phyloP scores from a whole-genome alignment of 148 eudicot genomes.

The Fagopyrum homotropicum region DNA sequence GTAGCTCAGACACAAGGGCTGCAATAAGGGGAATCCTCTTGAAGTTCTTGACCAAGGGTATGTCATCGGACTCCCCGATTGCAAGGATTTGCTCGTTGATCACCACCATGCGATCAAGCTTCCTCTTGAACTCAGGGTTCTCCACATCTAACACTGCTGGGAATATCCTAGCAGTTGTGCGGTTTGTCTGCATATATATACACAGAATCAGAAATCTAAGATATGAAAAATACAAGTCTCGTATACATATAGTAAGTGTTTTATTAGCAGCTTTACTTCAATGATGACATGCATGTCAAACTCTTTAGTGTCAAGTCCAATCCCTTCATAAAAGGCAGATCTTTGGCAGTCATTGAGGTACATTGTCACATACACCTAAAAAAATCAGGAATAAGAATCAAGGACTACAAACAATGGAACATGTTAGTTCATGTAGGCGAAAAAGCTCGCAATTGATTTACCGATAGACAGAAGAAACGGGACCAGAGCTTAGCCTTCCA shows the following conservation, averaged over 20 bases:
- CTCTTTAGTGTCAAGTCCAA: constrained; percentile 87
- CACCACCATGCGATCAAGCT: constrained; percentile 85
- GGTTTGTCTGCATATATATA: constrained; percentile 64
- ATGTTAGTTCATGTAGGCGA: neutral
- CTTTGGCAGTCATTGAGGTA: constrained; percentile 96
- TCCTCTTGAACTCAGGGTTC: constrained; percentile 97
- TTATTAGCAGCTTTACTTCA: constrained; percentile 47
- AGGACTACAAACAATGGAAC: neutral
- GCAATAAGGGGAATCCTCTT: constrained; percentile 86
- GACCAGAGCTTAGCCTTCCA: constrained; percentile 99
- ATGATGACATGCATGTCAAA: constrained; percentile 98
- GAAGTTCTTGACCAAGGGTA: constrained; percentile 71
- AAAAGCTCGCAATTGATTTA: constrained; percentile 20
- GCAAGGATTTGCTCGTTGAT: constrained; percentile 59
- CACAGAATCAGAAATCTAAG: constrained; percentile 5
- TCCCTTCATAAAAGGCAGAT: constrained; percentile 91
- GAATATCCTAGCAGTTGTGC: constrained; percentile 96
- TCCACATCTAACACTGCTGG: constrained; percentile 97
- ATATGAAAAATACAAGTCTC: neutral
- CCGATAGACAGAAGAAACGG: constrained; percentile 98
- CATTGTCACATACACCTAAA: constrained; percentile 95
- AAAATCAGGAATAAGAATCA: neutral
- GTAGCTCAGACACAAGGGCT: constrained; percentile 68
- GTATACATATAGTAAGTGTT: neutral
- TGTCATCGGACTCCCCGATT: constrained; percentile 53